Percentiles rank a stretch among this genome's conserved stretches.
These are phyloP conservation scores for Volutella citrinella DNA, from an alignment of 2,329 filamentous ascomycete genomes.

Conservation along the genomic window DNA sequence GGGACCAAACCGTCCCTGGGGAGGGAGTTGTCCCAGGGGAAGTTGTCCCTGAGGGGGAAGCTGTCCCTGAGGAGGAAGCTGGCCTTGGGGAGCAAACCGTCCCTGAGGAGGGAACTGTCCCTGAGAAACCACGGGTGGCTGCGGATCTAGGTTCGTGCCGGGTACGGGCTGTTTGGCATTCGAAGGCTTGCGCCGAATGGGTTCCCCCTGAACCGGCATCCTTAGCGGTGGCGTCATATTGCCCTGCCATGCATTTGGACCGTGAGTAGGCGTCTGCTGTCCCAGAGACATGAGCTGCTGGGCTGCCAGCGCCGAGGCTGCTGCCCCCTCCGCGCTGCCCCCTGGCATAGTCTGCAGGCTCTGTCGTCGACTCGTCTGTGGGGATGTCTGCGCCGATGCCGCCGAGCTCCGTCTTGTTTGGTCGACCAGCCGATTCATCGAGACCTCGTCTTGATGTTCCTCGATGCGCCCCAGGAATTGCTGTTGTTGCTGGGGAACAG, in stretches of 20 bases:
- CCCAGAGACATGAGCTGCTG: too few relatives aligned
- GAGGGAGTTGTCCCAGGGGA: constrained; percentile 2
- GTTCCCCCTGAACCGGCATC: too few relatives aligned
- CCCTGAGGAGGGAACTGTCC: constrained; percentile 3
- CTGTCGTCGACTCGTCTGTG: constrained; percentile 16
- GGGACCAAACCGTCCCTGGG: constrained; percentile 5
- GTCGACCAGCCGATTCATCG: constrained; percentile 10
- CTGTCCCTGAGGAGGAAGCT: constrained; percentile 10
- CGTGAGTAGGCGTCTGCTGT: too few relatives aligned
- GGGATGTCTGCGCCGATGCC: constrained; percentile 16
- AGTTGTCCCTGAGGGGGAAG: constrained; percentile 10
- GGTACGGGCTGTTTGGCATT: too few relatives aligned
- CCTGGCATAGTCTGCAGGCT: constrained; percentile 15
- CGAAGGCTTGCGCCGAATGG: too few relatives aligned
- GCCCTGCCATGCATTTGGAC: too few relatives aligned
- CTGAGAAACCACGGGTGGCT: too few relatives aligned
- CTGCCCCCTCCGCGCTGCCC: too few relatives aligned
- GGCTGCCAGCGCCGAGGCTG: too few relatives aligned
- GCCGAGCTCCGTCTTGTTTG: constrained; percentile 14
- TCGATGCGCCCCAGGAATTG: constrained; percentile 22
- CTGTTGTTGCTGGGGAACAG: constrained; percentile 10
- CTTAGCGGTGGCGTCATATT: too few relatives aligned
- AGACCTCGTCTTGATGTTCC: constrained; percentile 21
- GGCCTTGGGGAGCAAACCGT: constrained; percentile 5
- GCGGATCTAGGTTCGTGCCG: too few relatives aligned